Evolutionary conservation across 345 rosid genomes (phyloP).

Genomic region (Toxicodendron radicans): DNA sequence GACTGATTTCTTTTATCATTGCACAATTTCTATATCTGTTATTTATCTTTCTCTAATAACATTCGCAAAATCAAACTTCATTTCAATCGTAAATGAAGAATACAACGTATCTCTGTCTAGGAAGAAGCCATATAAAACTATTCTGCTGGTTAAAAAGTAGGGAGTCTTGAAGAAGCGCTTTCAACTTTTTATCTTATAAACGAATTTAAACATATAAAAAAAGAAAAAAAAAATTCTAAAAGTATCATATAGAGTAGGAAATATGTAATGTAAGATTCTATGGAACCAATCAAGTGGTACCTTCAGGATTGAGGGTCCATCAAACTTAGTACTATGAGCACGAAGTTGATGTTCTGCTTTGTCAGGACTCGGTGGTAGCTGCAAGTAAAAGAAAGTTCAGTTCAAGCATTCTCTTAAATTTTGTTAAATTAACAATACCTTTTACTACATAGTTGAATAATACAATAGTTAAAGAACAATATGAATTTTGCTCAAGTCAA

Average conservation of each 20-base stretch:
- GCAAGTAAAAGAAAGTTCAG: constrained; percentile 6
- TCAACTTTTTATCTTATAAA: not conserved
- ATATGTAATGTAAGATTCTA: constrained; percentile 3
- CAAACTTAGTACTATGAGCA: constrained; percentile 32
- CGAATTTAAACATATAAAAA: not conserved
- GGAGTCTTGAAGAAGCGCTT: not conserved
- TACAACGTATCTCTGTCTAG: not conserved
- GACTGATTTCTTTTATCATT: not conserved
- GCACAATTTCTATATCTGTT: not conserved
- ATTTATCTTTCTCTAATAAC: not conserved
- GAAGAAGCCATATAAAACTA: not conserved
- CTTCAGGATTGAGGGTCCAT: constrained; percentile 45
- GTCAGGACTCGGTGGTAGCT: constrained; percentile 30
- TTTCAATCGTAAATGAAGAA: not conserved
- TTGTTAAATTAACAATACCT: not conserved
- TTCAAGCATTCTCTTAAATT: not conserved
- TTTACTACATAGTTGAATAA: not conserved
- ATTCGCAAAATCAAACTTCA: not conserved
- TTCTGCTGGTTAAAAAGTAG: not conserved
- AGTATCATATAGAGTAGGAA: not conserved
- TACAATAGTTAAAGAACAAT: not conserved
- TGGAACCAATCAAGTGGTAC: constrained; percentile 23
- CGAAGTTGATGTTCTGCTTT: constrained; percentile 26
- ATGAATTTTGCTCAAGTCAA: not conserved
- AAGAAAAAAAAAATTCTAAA: not conserved